Evolutionary conservation across 2,329 filamentous ascomycete genomes (phyloP).

Genomic region (Cercospora sojina): DNA sequence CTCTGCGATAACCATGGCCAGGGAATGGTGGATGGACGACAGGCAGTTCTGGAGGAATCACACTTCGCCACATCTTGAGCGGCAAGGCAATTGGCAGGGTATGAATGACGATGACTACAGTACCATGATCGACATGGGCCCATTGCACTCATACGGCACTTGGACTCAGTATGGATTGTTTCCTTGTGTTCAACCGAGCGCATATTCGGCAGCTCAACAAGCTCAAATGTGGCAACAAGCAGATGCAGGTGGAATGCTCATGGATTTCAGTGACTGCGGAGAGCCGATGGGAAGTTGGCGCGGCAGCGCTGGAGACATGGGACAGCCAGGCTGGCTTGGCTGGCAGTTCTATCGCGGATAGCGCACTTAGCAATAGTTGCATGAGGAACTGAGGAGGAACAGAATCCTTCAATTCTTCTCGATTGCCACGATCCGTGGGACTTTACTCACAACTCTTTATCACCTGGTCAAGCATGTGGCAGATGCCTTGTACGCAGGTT

Average conservation of each 20-base stretch:
- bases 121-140: background rate
- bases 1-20: background rate
- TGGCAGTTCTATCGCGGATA: background rate
- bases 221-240: background rate
- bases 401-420: background rate
- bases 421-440: background rate
- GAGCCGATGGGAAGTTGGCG: background rate
- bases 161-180: background rate
- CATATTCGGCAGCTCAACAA: background rate
- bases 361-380: background rate
- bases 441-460: background rate
- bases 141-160: background rate
- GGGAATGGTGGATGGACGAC: background rate
- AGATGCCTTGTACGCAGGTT: background rate
- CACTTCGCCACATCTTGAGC: background rate
- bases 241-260: background rate
- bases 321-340: constrained; percentile 2
- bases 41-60: background rate
- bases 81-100: background rate
- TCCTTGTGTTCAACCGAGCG: background rate
- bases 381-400: background rate
- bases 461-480: background rate
- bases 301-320: background rate
- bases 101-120: background rate
- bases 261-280: background rate